Evolutionary conservation across 2,329 filamentous ascomycete genomes (phyloP), one percentile per base, ranked within the genome.

Genomic region (Pyrenophora seminiperda): DNA sequence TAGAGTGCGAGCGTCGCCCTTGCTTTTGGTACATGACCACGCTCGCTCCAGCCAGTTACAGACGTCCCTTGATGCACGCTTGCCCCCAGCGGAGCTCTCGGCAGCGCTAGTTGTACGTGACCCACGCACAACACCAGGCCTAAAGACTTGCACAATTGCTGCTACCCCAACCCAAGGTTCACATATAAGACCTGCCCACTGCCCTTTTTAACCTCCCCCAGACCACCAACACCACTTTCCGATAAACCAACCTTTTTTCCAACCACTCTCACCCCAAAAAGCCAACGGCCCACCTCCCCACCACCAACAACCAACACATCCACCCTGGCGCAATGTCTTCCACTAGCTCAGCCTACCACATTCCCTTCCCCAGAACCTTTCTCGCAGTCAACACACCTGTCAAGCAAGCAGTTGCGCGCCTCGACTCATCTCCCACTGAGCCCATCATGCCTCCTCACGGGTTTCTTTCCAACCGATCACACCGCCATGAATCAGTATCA

Each of bases 391-490:
- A 72, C 62, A 63, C 65, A 47, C 65, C 63, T 47, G n/a, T 57
- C 58, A 65, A 68, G 47, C 59, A 64, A 52, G 32, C 56, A 11
- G 24, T 32, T 27, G 31, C 36, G 32, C 17, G 36, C 31, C 27
- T 20, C 29, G 20, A 48, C 36, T 41, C 39, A 46, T 33, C 47
- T 49, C 47, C 59, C 56, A 40, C 63, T 50, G 53, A 62, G 53
- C 33, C 60, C 56, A 51, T 63, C 56, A 50, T 61, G 50, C 37
- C 59, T 59, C 44, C 59, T 59, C 67, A 72, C 65, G 59, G 57
- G 52, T 72, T 72, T 66, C 69, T 72, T 65, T 71, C 68, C 65
- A 72, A 72, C 67, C 61, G 61, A 19, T 45, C 64, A 19, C 19
- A 18, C 39, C 63, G 67, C 56, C 61, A 68, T 56, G 44, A 58